Evolutionary conservation across 2,329 filamentous ascomycete genomes (phyloP), one percentile per base, ranked within the genome.

Genomic region (Botrytis fabae): DNA sequence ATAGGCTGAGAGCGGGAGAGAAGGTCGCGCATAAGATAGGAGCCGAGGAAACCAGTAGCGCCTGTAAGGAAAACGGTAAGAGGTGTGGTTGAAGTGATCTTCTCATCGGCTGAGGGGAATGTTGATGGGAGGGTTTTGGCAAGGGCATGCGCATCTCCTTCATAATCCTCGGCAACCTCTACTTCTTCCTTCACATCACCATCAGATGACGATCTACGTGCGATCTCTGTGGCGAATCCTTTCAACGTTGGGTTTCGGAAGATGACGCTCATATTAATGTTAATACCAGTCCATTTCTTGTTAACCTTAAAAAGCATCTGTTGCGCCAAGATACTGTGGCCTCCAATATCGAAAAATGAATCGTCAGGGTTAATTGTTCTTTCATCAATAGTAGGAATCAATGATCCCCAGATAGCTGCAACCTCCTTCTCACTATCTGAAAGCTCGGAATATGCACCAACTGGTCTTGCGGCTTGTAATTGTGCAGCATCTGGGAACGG

Each of bases 1-100:
- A 89, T 84, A 28, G 83, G 82, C 28, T 84, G 86, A 25, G 83
- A 83, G 38, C 91, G 86, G 57, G 87, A 87, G 1, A 98, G 85
- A 1, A 97, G 82, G 72, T 97, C 93, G 72, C 88, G 88, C 46
- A 97, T 84, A 18, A 98, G 85, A 79, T 94, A 97, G 0, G 93
- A 88, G 42, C 95, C 95, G 32, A 98, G 83, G 85, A 98, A 98
- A 3, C 95, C 95, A 8, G 95, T 98, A 6, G 93, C 94, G 61
- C 95, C 94, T 4, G 95, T 98, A 8, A 98, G 83, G 81, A 98
- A 92, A 18, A 96, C 86, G 0, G 91, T 94, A 48, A 84, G 73
- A 73, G 82, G 74, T 75, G 81, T 77, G 20, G 81, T 76, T 22
- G 79, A 62, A 4, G 76, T 74, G 40, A 81, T 78, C n/a, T 77